A percentile compares a stretch with the other conserved stretches of the same genome.
Evolutionary conservation across 106 monocot genomes (phyloP).

Genomic region (Platanthera zijinensis): DNA sequence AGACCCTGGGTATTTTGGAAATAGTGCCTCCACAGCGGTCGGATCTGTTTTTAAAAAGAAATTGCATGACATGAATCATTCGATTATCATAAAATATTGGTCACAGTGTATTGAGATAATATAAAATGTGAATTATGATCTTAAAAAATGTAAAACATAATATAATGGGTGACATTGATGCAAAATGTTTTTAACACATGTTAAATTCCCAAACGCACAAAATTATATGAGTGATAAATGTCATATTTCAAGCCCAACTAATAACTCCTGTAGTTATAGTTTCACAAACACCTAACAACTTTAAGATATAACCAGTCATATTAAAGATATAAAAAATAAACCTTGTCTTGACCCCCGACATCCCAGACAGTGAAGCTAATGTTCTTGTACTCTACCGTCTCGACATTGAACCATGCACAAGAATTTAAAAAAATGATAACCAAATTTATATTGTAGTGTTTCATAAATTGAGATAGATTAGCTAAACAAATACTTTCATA

Average conservation of each 20-base stretch:
- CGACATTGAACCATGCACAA: too few species aligned
- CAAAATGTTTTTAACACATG: too few species aligned
- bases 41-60: conserved; percentile 40
- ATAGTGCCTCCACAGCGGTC: conserved; percentile 79
- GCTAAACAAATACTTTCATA: neutral
- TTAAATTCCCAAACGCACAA: neutral
- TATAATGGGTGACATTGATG: neutral
- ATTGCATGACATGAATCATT: too few species aligned
- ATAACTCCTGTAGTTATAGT: neutral
- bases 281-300: neutral
- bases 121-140: neutral
- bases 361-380: conserved; percentile 28
- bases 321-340: neutral
- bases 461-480: neutral
- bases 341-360: conserved; percentile 22
- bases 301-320: neutral
- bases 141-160: neutral
- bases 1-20: conserved; percentile 76
- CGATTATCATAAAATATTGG: neutral
- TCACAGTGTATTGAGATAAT: neutral
- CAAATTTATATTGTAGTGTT: too few species aligned
- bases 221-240: neutral
- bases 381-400: conserved; percentile 24
- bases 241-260: neutral
- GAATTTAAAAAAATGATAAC: too few species aligned